These are phyloP conservation scores for Xylaria intraflava DNA, from an alignment of 495 filamentous ascomycete genomes.

Conservation along the genomic window DNA sequence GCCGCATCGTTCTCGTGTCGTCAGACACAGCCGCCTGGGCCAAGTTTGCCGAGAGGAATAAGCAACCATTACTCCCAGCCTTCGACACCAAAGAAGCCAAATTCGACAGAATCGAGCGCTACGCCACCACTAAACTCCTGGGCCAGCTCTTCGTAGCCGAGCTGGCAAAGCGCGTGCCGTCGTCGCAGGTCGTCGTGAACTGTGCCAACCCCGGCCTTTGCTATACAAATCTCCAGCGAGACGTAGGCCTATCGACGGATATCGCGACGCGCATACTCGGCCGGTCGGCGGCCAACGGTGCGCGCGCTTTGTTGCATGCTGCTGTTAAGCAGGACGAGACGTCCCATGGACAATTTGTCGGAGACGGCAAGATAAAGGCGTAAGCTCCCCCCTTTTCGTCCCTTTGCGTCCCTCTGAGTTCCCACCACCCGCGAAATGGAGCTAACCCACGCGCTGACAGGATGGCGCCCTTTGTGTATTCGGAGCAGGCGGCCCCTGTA, in stretches of 20 bases:
- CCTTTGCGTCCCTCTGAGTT: too few species aligned
- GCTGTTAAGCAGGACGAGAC: constrained; percentile 26
- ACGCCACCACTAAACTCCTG: constrained; percentile 45
- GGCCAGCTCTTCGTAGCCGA: constrained; percentile 42
- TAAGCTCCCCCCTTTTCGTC: too few species aligned
- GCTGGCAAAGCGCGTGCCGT: constrained; percentile 27
- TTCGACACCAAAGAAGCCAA: constrained; percentile 25
- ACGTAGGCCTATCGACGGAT: background rate
- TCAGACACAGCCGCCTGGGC: constrained; percentile 27
- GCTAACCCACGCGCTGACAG: background rate
- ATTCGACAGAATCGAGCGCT: constrained; percentile 25
- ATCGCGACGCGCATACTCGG: constrained; percentile 12
- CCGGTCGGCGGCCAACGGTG: constrained; percentile 20
- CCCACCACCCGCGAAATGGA: background rate
- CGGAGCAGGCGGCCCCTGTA: constrained; percentile 23
- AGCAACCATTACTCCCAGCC: constrained; percentile 28
- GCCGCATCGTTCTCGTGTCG: too few species aligned
- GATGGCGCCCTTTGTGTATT: constrained; percentile 25
- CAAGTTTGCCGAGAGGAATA: constrained; percentile 27
- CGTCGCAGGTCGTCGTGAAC: constrained; percentile 42
- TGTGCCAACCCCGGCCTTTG: constrained; percentile 44
- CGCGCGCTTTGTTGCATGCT: constrained; percentile 28
- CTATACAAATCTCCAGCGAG: constrained; percentile 27
- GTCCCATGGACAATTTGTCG: constrained; percentile 30
- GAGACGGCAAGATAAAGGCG: constrained; percentile 29